Conservation (phyloP, 306 rosid genomes). For the Dryas drummondii region DNA sequence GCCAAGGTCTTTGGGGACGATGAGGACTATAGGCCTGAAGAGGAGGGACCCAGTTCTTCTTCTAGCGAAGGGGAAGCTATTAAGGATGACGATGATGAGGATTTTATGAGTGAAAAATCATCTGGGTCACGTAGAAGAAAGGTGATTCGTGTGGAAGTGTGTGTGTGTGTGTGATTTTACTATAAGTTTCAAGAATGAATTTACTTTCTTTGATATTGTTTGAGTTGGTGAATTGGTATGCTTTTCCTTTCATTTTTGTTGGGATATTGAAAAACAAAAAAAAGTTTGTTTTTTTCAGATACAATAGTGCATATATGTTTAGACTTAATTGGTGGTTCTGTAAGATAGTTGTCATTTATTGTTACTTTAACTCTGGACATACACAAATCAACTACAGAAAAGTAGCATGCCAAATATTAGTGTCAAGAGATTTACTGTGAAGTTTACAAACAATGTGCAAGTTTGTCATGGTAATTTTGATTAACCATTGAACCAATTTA, state of each 20-base stretch:
- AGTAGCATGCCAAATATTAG: not conserved
- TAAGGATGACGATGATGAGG: slow-evolving; percentile 32
- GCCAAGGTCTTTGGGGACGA: slow-evolving; percentile 37
- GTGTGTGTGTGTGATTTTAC: not conserved
- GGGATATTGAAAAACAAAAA: no score
- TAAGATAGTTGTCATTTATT: not conserved
- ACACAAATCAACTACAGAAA: not conserved
- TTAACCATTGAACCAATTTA: not conserved
- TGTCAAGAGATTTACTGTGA: not conserved
- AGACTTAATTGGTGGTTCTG: no score
- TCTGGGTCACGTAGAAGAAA: slow-evolving; percentile 44
- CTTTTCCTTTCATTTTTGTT: not conserved
- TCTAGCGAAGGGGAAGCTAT: slow-evolving; percentile 31
- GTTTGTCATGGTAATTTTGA: not conserved
- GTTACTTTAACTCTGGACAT: not conserved
- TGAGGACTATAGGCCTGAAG: slow-evolving; percentile 64
- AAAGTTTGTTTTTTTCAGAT: not conserved
- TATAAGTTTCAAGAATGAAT: no score
- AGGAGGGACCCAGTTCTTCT: slow-evolving; percentile 39
- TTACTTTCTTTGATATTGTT: not conserved
- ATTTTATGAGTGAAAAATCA: slow-evolving; percentile 28
- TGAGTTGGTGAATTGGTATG: not conserved
- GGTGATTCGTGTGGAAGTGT: slow-evolving; percentile 41
- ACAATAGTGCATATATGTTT: not conserved
- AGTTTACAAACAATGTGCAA: not conserved